Percentiles rank a stretch among this genome's conserved stretches.
phyloP scores from a whole-genome alignment of 2,329 filamentous ascomycete genomes.

The Thelonectria rubi region DNA sequence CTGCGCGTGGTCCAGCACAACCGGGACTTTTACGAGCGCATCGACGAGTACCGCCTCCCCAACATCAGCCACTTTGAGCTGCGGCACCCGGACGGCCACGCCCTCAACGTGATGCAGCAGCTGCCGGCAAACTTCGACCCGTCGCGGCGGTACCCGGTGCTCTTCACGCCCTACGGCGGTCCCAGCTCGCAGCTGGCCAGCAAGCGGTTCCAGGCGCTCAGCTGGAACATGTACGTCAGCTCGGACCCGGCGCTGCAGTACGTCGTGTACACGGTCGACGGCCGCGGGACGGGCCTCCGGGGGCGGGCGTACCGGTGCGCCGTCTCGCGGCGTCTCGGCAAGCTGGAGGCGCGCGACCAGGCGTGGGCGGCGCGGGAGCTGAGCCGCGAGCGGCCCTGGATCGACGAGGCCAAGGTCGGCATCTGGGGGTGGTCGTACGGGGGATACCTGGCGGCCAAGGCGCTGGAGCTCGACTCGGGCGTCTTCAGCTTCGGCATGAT shows the following conservation, averaged over 20 bases:
- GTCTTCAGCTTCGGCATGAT: constrained; percentile 71
- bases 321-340: constrained; percentile 68
- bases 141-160: constrained; percentile 69
- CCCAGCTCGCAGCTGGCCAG: constrained; percentile 69
- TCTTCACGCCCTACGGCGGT: constrained; percentile 75
- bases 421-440: constrained; percentile 78
- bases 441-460: constrained; percentile 72
- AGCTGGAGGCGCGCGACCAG: constrained; percentile 72
- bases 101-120: constrained; percentile 70
- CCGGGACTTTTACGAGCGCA: constrained; percentile 61
- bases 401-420: constrained; percentile 67
- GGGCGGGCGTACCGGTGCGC: constrained; percentile 69
- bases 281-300: constrained; percentile 71
- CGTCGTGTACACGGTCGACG: constrained; percentile 74
- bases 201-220: constrained; percentile 64
- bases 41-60: constrained; percentile 69
- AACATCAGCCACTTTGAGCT: constrained; percentile 72
- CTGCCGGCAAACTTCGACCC: constrained; percentile 72
- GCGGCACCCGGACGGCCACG: constrained; percentile 67
- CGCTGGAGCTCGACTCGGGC: constrained; percentile 68
- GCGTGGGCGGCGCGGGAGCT: constrained; percentile 71
- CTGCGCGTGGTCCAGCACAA: constrained; percentile 70
- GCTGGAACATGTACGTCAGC: constrained; percentile 70
- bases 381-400: constrained; percentile 57
- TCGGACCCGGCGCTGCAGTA: constrained; percentile 75